Conservation (phyloP, 192 early-diverging fungal genomes). For the Coemansia sp. region DNA sequence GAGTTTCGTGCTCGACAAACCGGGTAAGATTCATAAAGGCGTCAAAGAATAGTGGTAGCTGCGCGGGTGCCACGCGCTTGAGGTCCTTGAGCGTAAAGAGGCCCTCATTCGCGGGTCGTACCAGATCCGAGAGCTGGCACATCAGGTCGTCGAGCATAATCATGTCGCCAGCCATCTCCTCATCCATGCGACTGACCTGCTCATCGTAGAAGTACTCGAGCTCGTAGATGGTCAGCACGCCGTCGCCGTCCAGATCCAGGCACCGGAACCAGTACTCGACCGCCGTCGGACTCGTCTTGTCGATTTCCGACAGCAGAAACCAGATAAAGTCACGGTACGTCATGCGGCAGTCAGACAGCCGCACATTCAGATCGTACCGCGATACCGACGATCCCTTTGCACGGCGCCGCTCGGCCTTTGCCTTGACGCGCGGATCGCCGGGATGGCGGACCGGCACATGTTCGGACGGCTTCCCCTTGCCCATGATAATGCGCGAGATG, state of each 20-base stretch:
- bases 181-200: conserved; percentile 69
- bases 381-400: conserved; percentile 13
- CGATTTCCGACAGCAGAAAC: conserved; percentile 82
- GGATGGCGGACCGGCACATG: background rate
- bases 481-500: conserved; percentile 74
- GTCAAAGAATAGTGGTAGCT: conserved; percentile 53
- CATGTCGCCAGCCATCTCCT: conserved; percentile 51
- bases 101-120: conserved; percentile 42
- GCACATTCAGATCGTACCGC: conserved; percentile 45
- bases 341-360: conserved; percentile 61
- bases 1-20: conserved; percentile 55
- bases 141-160: conserved; percentile 53
- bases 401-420: conserved; percentile 32
- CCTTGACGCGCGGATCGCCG: conserved; percentile 14
- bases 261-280: conserved; percentile 92
- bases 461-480: conserved; percentile 56
- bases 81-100: conserved; percentile 55
- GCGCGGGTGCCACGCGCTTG: conserved; percentile 26
- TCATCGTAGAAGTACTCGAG: conserved; percentile 84
- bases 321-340: conserved; percentile 83
- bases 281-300: conserved; percentile 65
- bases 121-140: conserved; percentile 56
- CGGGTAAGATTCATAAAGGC: conserved; percentile 54
- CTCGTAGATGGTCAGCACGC: conserved; percentile 81
- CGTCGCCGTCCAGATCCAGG: conserved; percentile 90